phyloP scores from a whole-genome alignment of 768 basidiomycete species.

The Auricularia sp. region DNA sequence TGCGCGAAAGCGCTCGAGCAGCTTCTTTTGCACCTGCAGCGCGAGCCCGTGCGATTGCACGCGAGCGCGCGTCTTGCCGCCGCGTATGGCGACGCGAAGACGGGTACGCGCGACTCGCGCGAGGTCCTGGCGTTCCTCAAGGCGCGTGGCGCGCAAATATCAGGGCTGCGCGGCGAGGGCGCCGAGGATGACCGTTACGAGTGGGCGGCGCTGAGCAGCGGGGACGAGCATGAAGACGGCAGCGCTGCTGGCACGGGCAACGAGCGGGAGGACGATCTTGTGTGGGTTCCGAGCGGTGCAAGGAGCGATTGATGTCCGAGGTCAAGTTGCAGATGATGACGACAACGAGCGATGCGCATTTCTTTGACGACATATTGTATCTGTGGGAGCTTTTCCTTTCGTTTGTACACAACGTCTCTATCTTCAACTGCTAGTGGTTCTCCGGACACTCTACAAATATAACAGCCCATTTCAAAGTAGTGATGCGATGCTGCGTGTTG shows the following conservation, averaged over 20 bases:
- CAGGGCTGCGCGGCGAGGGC: constrained; percentile 33
- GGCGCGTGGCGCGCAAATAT: constrained; percentile 50
- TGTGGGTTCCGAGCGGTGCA: constrained; percentile 19
- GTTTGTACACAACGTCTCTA: too few species aligned
- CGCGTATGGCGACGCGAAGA: constrained; percentile 26
- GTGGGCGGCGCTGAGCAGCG: constrained; percentile 60
- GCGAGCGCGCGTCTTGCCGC: constrained; percentile 40
- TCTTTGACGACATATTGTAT: too few species aligned
- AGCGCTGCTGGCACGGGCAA: constrained; percentile 18
- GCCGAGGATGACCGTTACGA: constrained; percentile 35
- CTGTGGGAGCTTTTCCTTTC: too few species aligned
- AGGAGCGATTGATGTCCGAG: neutral
- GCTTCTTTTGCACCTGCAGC: constrained; percentile 55
- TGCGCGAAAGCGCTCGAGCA: constrained; percentile 66
- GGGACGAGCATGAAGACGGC: constrained; percentile 32
- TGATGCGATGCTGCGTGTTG: too few species aligned
- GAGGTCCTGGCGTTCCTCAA: constrained; percentile 70
- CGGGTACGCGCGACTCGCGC: constrained; percentile 51
- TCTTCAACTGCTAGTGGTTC: too few species aligned
- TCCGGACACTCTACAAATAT: too few species aligned
- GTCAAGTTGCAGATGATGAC: too few species aligned
- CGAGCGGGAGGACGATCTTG: constrained; percentile 19
- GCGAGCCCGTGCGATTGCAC: constrained; percentile 30
- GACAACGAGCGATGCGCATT: too few species aligned
- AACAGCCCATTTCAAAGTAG: too few species aligned